Evolutionary conservation across 768 basidiomycete genomes (phyloP).

Genomic region (Auriscalpium orientale): DNA sequence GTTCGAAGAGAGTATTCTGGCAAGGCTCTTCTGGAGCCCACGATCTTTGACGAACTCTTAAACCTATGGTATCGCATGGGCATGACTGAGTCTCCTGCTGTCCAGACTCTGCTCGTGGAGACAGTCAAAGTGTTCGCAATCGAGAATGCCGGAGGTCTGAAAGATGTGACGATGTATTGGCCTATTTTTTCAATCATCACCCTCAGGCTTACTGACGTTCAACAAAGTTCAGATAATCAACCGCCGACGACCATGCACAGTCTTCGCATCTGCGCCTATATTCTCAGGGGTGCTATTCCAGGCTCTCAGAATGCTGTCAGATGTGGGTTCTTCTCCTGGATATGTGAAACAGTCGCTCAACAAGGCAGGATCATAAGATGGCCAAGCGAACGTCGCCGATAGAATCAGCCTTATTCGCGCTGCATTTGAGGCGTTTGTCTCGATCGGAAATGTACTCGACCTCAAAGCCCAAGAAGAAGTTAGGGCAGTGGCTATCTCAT

Average conservation of each 20-base stretch:
- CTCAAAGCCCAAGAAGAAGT: constrained; percentile 62
- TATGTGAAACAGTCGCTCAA: neutral
- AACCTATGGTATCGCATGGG: constrained; percentile 85
- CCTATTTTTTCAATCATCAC: neutral
- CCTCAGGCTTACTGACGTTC: neutral
- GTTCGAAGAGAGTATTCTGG: constrained; percentile 78
- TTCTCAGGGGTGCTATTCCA: constrained; percentile 66
- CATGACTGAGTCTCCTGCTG: constrained; percentile 69
- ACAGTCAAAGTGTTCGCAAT: constrained; percentile 47
- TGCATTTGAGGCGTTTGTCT: constrained; percentile 53
- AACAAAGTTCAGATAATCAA: neutral
- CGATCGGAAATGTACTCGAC: constrained; percentile 51
- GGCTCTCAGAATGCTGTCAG: constrained; percentile 41
- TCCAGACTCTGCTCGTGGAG: constrained; percentile 68
- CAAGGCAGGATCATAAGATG: constrained; percentile 29
- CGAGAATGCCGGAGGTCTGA: constrained; percentile 31
- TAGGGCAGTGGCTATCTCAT: constrained; percentile 66
- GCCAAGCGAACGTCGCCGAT: constrained; percentile 36
- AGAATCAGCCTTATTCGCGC: constrained; percentile 57
- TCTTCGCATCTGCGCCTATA: constrained; percentile 74
- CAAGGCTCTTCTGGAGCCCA: constrained; percentile 68
- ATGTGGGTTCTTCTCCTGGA: constrained; percentile 30
- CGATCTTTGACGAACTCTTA: constrained; percentile 85
- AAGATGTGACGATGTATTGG: constrained; percentile 9
- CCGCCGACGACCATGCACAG: constrained; percentile 43